Conservation (phyloP, 1,284 basidiomycete genomes). For the Tausonia pullulans region DNA sequence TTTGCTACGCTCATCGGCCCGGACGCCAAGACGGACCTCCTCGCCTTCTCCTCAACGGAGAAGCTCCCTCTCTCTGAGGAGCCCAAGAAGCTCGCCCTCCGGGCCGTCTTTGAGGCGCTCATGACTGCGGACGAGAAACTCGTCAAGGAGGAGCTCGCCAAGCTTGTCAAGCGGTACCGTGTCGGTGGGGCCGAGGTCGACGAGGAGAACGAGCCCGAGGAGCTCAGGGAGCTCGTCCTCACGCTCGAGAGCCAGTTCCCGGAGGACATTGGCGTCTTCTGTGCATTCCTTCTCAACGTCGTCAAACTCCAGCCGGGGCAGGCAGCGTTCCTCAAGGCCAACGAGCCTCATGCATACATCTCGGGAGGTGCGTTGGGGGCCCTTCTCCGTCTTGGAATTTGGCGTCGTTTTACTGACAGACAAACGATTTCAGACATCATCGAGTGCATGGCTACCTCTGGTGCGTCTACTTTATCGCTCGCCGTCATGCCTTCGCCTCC, state of each 20-base stretch:
- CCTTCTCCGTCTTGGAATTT: neutral
- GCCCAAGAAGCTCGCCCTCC: conserved; percentile 52
- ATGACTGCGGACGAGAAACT: conserved; percentile 57
- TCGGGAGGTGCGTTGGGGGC: conserved; percentile 54
- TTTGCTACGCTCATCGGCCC: conserved; percentile 49
- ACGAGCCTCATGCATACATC: conserved; percentile 95
- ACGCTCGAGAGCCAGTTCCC: conserved; percentile 73
- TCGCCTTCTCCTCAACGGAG: conserved; percentile 16
- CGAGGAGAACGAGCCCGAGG: conserved; percentile 30
- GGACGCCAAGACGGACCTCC: conserved; percentile 28
- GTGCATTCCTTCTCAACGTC: conserved; percentile 83
- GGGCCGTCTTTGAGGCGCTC: conserved; percentile 63
- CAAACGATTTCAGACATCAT: conserved; percentile 59
- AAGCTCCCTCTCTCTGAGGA: conserved; percentile 27
- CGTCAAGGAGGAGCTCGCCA: conserved; percentile 47
- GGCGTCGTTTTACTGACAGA: neutral
- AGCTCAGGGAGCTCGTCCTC: conserved; percentile 57
- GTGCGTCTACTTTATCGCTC: conserved; percentile 5
- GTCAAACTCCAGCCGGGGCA: conserved; percentile 69
- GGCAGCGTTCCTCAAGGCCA: conserved; percentile 87
- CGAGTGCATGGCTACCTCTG: conserved; percentile 92
- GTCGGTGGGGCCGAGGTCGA: conserved; percentile 32
- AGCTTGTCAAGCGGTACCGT: conserved; percentile 55
- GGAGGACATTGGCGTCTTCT: conserved; percentile 86
- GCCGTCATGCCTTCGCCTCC: neutral